Evolutionary conservation across 106 monocot genomes (phyloP), one percentile per base, ranked within the genome.

Genomic region (Dactylorhiza incarnata): DNA sequence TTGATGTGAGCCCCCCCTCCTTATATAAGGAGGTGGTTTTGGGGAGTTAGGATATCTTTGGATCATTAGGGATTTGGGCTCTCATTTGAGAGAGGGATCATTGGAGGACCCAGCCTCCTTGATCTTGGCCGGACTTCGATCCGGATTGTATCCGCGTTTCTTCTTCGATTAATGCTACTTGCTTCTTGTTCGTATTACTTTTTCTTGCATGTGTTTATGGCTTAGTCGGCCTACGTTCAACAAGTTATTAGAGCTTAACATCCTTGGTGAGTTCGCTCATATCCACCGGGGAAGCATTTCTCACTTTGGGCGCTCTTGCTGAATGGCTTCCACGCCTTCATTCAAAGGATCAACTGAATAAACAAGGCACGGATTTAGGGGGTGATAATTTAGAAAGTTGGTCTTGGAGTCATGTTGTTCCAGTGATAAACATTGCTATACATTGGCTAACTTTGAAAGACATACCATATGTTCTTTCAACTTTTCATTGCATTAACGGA

Each of bases 331-430:
- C 94, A 75, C 56, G 45, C 48, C 91, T 99, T 86, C 94, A 99
- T 83, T 89, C 90, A 46, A 50, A 58, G 10, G 80, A 84, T 37
- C 85, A 91, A 77, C 63, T 84, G 62, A 47, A 74, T 50, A 82
- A 72, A 51, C 75, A 85, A 76, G 74, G 9, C 37, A 78, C 53
- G 13, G 24, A 55, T 9, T 23, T 73, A 19, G 59, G 81, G 65
- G 76, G 72, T 71, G 73, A 79, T 79, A n/a, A 17, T 7, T 15
- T 75, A 52, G 91, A 96, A 81, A 63, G 69, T 48, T 99, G 97
- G 94, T 87, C 87, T 55, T 99, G 97, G 97, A 84, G 86, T 74
- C 77, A 87, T 86, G n/a, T n/a, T n/a, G n/a, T n/a, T n/a, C n/a
- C n/a, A n/a, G n/a, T n/a, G n/a, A n/a, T 99, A 77, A 86, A 94